These are phyloP conservation scores for Penstemon barbatus DNA, from an alignment of 257 asterid genomes.

Conservation along the genomic window DNA sequence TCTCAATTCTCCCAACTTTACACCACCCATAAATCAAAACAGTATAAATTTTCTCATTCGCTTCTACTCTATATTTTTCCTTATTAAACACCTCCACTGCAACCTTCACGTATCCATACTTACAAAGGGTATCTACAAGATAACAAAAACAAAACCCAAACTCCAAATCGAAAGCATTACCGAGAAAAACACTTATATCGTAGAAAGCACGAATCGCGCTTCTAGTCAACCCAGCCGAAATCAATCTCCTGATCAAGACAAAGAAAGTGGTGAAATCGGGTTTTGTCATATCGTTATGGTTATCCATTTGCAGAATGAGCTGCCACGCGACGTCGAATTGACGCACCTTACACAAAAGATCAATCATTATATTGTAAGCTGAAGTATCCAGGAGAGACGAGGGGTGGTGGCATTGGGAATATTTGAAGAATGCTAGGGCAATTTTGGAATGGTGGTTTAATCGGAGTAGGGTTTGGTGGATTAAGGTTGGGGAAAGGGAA, in stretches of 20 bases:
- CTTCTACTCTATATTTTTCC: slow-evolving; percentile 62
- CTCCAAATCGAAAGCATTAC: slow-evolving; percentile 33
- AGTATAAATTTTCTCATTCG: slow-evolving; percentile 62
- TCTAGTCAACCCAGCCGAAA: slow-evolving; percentile 70
- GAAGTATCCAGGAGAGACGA: slow-evolving; percentile 47
- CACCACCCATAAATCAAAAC: slow-evolving; percentile 88
- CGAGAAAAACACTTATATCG: slow-evolving; percentile 67
- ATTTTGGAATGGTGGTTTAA: slow-evolving; percentile 67
- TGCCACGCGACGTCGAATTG: slow-evolving; percentile 93
- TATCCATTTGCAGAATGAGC: slow-evolving; percentile 67
- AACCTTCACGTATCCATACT: slow-evolving; percentile 78
- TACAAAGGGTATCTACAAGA: slow-evolving; percentile 82
- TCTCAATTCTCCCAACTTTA: slow-evolving; percentile 63
- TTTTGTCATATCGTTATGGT: slow-evolving; percentile 29
- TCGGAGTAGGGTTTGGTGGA: slow-evolving; percentile 86
- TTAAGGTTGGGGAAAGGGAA: slow-evolving; percentile 50
- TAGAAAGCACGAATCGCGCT: slow-evolving; percentile 71
- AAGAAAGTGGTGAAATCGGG: slow-evolving; percentile 80
- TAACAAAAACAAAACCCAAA: slow-evolving; percentile 52
- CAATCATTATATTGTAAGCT: slow-evolving; percentile 65
- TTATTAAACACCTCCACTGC: slow-evolving; percentile 80
- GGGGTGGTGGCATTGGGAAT: slow-evolving; percentile 39
- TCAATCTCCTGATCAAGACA: slow-evolving; percentile 61
- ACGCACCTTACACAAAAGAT: slow-evolving; percentile 67
- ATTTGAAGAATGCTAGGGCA: slow-evolving; percentile 79